These are phyloP conservation scores for Mediolabrus comicus DNA, from an alignment of 108 stramenopile species.

Conservation along the genomic window DNA sequence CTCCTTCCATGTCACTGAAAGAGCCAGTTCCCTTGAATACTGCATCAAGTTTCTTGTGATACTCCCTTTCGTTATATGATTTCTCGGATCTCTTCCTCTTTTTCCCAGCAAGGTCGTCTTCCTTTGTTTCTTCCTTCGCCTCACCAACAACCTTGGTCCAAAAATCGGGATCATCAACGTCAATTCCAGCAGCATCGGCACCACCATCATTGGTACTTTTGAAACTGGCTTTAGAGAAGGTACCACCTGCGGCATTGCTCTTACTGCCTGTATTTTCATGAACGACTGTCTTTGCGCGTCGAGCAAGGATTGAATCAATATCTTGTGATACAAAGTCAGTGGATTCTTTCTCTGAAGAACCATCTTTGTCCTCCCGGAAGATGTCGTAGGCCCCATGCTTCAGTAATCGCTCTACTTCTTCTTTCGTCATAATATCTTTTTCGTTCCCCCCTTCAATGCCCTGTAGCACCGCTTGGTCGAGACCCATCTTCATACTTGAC, in stretches of 20 bases:
- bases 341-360: constrained; percentile 76
- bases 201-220: constrained; percentile 48
- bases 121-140: constrained; percentile 39
- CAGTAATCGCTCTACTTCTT: constrained; percentile 78
- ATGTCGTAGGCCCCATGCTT: constrained; percentile 90
- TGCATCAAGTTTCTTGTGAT: constrained; percentile 39
- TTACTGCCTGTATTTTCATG: constrained; percentile 80
- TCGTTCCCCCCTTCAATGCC: constrained; percentile 73
- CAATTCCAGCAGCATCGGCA: constrained; percentile 39
- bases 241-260: constrained; percentile 76
- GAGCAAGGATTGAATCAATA: constrained; percentile 84
- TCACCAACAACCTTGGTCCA: constrained; percentile 91
- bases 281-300: constrained; percentile 69
- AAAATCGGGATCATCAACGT: constrained; percentile 91
- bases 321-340: constrained; percentile 80
- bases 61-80: constrained; percentile 65
- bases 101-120: constrained; percentile 45
- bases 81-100: constrained; percentile 49
- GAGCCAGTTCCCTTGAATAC: constrained; percentile 8
- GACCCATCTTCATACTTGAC: constrained; percentile 96
- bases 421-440: constrained; percentile 77
- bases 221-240: constrained; percentile 94
- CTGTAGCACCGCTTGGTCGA: constrained; percentile 97
- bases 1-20: constrained; percentile 10
- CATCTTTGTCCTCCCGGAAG: constrained; percentile 85